phyloP scores from a whole-genome alignment of 768 basidiomycete species.

The Leccinum boreale region DNA sequence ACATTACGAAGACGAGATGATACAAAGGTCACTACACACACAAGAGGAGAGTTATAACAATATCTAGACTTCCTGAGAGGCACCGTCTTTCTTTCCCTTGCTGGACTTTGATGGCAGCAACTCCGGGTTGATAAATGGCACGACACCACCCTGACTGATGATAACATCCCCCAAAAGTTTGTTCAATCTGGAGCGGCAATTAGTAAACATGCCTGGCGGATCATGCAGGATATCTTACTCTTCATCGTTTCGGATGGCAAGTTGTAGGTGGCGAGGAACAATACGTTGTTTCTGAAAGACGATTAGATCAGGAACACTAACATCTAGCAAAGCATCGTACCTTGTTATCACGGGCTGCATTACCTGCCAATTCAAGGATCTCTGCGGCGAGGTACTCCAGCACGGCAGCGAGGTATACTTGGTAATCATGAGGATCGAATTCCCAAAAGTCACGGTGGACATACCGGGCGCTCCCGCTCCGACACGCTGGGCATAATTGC shows the following conservation, averaged over 20 bases:
- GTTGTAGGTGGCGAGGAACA: constrained; percentile 73
- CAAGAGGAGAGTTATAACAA: not conserved
- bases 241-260: constrained; percentile 75
- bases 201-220: not conserved
- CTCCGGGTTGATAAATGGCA: constrained; percentile 58
- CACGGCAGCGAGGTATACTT: constrained; percentile 82
- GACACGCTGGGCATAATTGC: constrained; percentile 70
- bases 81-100: constrained; percentile 49
- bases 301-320: not conserved
- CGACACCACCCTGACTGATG: constrained; percentile 77
- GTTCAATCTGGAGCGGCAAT: constrained; percentile 39
- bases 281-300: constrained; percentile 61
- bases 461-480: constrained; percentile 66
- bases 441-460: constrained; percentile 10
- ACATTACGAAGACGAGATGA: constrained; percentile 27
- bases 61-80: constrained; percentile 48
- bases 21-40: constrained; percentile 15
- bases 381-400: constrained; percentile 87
- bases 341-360: constrained; percentile 75
- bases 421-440: not conserved
- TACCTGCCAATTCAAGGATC: constrained; percentile 82
- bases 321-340: constrained; percentile 5
- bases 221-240: constrained; percentile 41
- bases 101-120: constrained; percentile 42
- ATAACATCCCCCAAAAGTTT: constrained; percentile 59